These are phyloP conservation scores for Blepharisma stoltei DNA, from an alignment of 73 alveolate genomes.

Conservation along the genomic window DNA sequence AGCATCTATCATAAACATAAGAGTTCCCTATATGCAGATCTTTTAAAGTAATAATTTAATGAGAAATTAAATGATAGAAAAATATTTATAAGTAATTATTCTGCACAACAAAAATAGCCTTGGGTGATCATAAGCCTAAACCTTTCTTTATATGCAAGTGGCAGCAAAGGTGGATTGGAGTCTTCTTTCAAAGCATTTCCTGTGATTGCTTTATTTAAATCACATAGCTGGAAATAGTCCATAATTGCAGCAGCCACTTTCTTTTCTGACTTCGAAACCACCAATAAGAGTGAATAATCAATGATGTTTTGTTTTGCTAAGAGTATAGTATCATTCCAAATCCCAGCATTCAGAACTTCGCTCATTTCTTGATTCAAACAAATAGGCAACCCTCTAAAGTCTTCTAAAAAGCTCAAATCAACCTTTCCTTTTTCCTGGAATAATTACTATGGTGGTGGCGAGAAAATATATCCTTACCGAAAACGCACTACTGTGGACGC, in stretches of 20 bases:
- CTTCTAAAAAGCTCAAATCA: constrained; percentile 29
- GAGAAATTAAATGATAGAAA: no score
- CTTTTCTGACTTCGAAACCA: constrained; percentile 48
- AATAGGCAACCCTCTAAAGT: constrained; percentile 18
- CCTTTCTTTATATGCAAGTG: no score
- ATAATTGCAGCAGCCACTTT: constrained; percentile 70
- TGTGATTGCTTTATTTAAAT: no score
- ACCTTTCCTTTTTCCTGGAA: neutral
- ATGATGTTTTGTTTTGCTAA: constrained; percentile 61
- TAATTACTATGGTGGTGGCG: no score
- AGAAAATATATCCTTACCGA: no score
- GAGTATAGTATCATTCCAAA: constrained; percentile 71
- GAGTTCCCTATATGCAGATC: no score
- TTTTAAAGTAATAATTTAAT: no score
- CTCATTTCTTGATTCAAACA: neutral
- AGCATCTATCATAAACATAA: no score
- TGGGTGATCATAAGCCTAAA: constrained; percentile 39
- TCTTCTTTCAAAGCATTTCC: no score
- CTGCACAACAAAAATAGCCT: constrained; percentile 47
- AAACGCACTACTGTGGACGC: no score
- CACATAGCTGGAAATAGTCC: constrained; percentile 46
- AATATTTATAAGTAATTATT: neutral
- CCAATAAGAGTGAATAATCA: constrained; percentile 70
- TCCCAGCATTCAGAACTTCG: constrained; percentile 26
- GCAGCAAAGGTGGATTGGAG: no score